Percentiles rank a stretch among this genome's conserved stretches.
Conservation (phyloP, 129 eudicot species). For the Helianthus tuberosus region DNA sequence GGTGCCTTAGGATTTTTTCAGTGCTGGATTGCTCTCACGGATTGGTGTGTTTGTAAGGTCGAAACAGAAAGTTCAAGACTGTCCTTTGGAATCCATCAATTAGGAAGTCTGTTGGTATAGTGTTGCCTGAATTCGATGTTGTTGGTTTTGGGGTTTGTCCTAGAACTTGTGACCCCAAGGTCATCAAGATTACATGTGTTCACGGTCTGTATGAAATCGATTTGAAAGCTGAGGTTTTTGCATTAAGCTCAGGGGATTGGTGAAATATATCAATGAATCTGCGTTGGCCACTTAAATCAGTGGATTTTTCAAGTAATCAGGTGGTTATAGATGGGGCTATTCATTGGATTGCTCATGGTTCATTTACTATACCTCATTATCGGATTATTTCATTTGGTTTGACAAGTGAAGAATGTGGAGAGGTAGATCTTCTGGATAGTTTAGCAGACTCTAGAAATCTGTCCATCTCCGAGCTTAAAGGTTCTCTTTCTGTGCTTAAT, state of each 20-base stretch:
- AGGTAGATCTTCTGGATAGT: background rate
- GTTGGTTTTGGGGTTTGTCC: background rate
- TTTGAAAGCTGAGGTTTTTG: too few relatives aligned
- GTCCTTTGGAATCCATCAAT: background rate
- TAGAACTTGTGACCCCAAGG: background rate
- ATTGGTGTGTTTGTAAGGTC: too few relatives aligned
- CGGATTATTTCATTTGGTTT: background rate
- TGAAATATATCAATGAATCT: too few relatives aligned
- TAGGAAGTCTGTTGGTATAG: background rate
- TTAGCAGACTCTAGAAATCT: background rate
- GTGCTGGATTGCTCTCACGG: too few relatives aligned
- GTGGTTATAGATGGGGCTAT: background rate
- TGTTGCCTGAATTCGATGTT: background rate
- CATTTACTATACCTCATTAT: background rate
- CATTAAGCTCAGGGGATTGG: too few relatives aligned
- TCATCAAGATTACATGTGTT: background rate
- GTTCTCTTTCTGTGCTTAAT: background rate
- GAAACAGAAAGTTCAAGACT: background rate
- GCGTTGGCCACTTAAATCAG: too few relatives aligned
- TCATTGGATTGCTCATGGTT: background rate
- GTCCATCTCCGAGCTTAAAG: background rate
- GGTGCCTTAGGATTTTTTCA: too few relatives aligned
- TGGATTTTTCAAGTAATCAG: too few relatives aligned
- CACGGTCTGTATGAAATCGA: background rate
- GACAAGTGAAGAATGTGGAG: background rate